phyloP scores from a whole-genome alignment of 805 yeast species.

The Candida parachauliodes region DNA sequence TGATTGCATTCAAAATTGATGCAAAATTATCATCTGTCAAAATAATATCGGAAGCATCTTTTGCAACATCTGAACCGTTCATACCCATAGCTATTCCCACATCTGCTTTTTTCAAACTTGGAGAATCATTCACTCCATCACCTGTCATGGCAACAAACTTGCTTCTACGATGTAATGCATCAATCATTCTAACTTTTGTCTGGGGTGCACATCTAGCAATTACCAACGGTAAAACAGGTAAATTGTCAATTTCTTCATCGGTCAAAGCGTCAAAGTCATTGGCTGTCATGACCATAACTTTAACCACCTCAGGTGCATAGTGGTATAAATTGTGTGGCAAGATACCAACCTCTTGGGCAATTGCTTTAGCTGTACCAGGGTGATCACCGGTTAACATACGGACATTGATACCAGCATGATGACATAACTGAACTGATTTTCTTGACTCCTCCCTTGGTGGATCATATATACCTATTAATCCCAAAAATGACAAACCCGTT shows the following conservation, averaged over 20 bases:
- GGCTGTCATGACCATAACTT: slow-evolving; percentile 74
- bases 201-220: slow-evolving; percentile 83
- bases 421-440: slow-evolving; percentile 25
- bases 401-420: slow-evolving; percentile 32
- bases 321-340: slow-evolving; percentile 47
- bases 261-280: slow-evolving; percentile 60
- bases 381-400: slow-evolving; percentile 36
- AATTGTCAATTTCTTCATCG: slow-evolving; percentile 57
- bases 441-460: slow-evolving; percentile 33
- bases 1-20: slow-evolving; percentile 78
- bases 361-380: slow-evolving; percentile 32
- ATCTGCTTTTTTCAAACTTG: slow-evolving; percentile 89
- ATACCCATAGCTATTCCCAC: slow-evolving; percentile 91
- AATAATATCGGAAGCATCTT: slow-evolving; percentile 96
- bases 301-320: slow-evolving; percentile 52
- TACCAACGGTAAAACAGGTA: slow-evolving; percentile 68
- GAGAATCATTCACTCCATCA: slow-evolving; percentile 96
- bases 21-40: slow-evolving; percentile 93
- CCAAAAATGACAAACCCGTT: slow-evolving; percentile 21
- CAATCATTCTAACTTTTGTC: slow-evolving; percentile 78
- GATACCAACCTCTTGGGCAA: slow-evolving; percentile 35
- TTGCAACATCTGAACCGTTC: slow-evolving; percentile 95
- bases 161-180: slow-evolving; percentile 51
- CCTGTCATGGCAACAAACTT: slow-evolving; percentile 83
- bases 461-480: slow-evolving; percentile 33